phyloP scores from a whole-genome alignment of 2,329 filamentous ascomycete genomes.

The Colletotrichum sp. region DNA sequence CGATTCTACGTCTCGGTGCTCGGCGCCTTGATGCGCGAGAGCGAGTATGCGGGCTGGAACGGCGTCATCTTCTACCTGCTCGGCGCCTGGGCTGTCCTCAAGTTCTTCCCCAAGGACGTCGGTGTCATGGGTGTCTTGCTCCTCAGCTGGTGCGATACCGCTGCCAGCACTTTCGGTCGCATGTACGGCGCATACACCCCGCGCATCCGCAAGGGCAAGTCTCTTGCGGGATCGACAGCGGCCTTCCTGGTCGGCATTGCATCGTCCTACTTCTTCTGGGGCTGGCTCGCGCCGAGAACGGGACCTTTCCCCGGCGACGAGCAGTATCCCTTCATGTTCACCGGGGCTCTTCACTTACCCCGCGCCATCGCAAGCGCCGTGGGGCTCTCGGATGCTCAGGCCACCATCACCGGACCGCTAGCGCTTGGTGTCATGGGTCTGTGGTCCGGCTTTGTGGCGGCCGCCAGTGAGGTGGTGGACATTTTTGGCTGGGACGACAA shows the following conservation, averaged over 20 bases:
- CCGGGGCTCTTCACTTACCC: conserved; percentile 76
- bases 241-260: conserved; percentile 83
- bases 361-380: conserved; percentile 60
- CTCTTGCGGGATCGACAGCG: conserved; percentile 84
- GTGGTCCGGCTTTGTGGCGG: conserved; percentile 87
- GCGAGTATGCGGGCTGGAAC: conserved; percentile 92
- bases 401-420: conserved; percentile 69
- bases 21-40: conserved; percentile 95
- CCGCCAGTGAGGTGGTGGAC: conserved; percentile 88
- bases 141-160: conserved; percentile 97
- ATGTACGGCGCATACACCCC: conserved; percentile 90
- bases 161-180: conserved; percentile 91
- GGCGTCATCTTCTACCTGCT: conserved; percentile 97
- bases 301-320: conserved; percentile 74
- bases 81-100: conserved; percentile 84
- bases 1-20: conserved; percentile 82
- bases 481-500: conserved; percentile 97
- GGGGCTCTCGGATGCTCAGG: conserved; percentile 62
- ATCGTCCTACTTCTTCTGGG: conserved; percentile 88
- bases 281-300: conserved; percentile 74
- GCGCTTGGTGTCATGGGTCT: conserved; percentile 84
- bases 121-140: conserved; percentile 88
- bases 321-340: conserved; percentile 78
- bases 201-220: conserved; percentile 85
- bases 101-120: conserved; percentile 91